Conservation (phyloP, 106 monocot genomes). For the Platanthera zijinensis region DNA sequence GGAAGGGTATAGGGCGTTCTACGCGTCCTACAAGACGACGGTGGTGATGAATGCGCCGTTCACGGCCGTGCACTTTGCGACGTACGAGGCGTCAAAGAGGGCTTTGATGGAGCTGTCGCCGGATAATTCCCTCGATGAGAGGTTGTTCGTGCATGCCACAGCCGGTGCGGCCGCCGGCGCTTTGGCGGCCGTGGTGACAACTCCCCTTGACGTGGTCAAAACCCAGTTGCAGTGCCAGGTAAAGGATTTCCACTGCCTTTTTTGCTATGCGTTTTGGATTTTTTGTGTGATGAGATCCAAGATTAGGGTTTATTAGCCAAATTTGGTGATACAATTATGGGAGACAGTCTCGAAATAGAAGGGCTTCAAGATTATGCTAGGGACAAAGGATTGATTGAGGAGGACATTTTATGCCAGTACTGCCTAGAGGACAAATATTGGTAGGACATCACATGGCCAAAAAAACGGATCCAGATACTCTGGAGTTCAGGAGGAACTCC, state of each 20-base stretch:
- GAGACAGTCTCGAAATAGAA: not conserved
- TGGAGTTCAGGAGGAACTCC: no score
- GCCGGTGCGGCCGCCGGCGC: constrained; percentile 86
- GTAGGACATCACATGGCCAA: no score
- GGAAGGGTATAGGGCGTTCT: constrained; percentile 74
- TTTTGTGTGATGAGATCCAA: no score
- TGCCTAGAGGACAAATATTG: no score
- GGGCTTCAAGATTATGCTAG: not conserved
- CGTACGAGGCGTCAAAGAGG: constrained; percentile 88
- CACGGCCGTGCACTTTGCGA: constrained; percentile 89
- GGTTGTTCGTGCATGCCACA: constrained; percentile 68
- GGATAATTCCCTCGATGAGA: constrained; percentile 38
- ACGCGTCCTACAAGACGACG: constrained; percentile 73
- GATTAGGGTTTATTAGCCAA: not conserved
- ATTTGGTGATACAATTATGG: not conserved
- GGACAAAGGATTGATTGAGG: no score
- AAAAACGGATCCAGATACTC: no score
- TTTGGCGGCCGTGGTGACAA: constrained; percentile 68
- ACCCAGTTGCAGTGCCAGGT: constrained; percentile 97
- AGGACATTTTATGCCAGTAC: no score
- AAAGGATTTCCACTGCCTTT: not conserved
- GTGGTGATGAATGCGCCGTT: constrained; percentile 96
- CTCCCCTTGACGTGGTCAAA: constrained; percentile 92
- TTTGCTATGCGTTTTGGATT: no score
- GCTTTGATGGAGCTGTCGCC: constrained; percentile 40